phyloP scores from a whole-genome alignment of 1,284 basidiomycete genomes.

The Gymnopus androsaceus region DNA sequence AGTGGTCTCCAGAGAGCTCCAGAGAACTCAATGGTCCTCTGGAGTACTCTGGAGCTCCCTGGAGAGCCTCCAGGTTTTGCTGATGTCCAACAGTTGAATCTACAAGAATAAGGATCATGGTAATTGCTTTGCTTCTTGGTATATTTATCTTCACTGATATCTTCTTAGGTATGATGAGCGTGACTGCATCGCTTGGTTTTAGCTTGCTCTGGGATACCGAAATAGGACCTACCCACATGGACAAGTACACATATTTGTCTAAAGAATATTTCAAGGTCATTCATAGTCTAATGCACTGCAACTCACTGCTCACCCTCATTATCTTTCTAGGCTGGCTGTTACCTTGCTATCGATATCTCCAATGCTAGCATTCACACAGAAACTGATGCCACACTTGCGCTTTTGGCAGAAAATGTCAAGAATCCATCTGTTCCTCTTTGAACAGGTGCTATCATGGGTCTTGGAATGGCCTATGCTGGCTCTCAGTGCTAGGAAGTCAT shows the following conservation, averaged over 20 bases:
- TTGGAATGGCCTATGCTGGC: constrained; percentile 94
- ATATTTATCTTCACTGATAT: constrained; percentile 1
- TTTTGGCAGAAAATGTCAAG: constrained; percentile 91
- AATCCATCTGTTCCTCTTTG: constrained; percentile 85
- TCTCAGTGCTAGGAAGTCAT: constrained; percentile 88
- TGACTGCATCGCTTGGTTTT: constrained; percentile 91
- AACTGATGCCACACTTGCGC: constrained; percentile 90
- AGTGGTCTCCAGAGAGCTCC: too few species aligned
- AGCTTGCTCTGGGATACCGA: constrained; percentile 97
- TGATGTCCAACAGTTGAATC: too few species aligned
- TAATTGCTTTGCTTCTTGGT: constrained; percentile 31
- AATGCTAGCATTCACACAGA: constrained; percentile 91
- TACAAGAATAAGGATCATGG: constrained; percentile 99
- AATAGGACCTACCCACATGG: constrained; percentile 90
- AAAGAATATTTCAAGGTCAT: constrained; percentile 98
- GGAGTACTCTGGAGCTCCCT: too few species aligned
- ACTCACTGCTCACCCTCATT: not conserved
- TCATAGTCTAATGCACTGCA: not conserved
- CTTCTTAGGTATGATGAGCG: constrained; percentile 87
- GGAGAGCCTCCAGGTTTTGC: too few species aligned
- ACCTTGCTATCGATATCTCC: constrained; percentile 93
- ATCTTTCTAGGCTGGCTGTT: constrained; percentile 78
- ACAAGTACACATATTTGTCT: constrained; percentile 96
- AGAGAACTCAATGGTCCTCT: too few species aligned
- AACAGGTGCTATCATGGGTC: constrained; percentile 86